These are phyloP conservation scores for Colletotrichum tropicale DNA, from an alignment of 2,329 filamentous ascomycete genomes.

Conservation along the genomic window DNA sequence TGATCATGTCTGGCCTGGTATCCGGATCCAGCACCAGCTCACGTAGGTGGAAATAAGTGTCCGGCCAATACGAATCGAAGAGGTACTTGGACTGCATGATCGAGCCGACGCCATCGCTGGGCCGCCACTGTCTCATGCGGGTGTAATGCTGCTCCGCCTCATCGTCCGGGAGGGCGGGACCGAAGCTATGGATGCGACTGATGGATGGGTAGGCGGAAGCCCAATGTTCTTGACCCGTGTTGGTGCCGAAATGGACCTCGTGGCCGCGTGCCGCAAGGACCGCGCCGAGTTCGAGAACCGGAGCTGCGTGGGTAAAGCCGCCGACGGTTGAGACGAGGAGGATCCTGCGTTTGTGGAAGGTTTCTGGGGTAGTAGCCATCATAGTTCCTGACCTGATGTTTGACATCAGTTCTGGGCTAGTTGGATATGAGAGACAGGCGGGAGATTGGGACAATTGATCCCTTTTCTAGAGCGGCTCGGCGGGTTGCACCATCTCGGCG, in stretches of 20 bases:
- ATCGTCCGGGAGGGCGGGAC: constrained; percentile 22
- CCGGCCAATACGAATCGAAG: constrained; percentile 40
- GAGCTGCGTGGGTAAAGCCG: constrained; percentile 41
- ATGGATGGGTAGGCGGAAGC: constrained; percentile 33
- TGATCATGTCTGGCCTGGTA: constrained; percentile 40
- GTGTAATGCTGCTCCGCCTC: background rate
- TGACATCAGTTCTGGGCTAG: background rate
- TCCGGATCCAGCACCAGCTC: constrained; percentile 23
- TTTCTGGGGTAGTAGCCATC: background rate
- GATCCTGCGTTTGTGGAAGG: constrained; percentile 17
- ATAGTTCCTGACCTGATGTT: background rate
- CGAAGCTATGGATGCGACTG: constrained; percentile 33
- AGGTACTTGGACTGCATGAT: constrained; percentile 39
- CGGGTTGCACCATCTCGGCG: background rate
- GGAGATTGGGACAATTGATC: background rate
- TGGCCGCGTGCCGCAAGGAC: constrained; percentile 31
- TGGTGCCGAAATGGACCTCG: constrained; percentile 40
- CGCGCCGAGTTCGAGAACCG: constrained; percentile 38
- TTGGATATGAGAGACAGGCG: background rate
- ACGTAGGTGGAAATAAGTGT: constrained; percentile 28
- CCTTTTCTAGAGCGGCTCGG: background rate
- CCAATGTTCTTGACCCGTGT: constrained; percentile 39
- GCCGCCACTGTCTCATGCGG: background rate
- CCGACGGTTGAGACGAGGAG: constrained; percentile 38
- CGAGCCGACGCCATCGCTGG: background rate